Conservation (phyloP, 768 basidiomycete species). For the Termitomyces sp. region DNA sequence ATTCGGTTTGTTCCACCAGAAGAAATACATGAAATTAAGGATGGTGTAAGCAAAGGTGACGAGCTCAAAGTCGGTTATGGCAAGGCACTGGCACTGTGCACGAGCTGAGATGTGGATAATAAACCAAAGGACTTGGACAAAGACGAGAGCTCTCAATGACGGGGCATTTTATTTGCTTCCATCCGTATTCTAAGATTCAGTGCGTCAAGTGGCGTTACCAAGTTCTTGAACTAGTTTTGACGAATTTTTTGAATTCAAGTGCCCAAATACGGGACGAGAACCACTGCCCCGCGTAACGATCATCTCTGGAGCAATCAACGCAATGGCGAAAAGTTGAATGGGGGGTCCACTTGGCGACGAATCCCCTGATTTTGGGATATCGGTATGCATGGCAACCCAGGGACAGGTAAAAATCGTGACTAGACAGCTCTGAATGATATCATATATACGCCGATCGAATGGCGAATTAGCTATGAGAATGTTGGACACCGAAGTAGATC, state of each 20-base stretch:
- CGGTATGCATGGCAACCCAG: conserved; percentile 17
- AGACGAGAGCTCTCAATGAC: conserved; percentile 15
- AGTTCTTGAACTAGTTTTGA: no score
- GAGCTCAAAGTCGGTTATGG: conserved; percentile 26
- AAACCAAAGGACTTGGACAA: conserved; percentile 28
- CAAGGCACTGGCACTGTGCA: conserved; percentile 11
- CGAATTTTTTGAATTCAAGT: not conserved
- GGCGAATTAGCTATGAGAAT: not conserved
- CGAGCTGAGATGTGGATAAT: conserved; percentile 24
- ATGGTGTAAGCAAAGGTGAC: conserved; percentile 23
- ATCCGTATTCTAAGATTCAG: conserved; percentile 4
- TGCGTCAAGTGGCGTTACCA: no score
- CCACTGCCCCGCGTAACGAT: conserved; percentile 19
- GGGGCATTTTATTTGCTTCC: conserved; percentile 24
- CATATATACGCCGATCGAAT: conserved; percentile 4
- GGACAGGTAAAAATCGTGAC: no score
- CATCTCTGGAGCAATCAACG: conserved; percentile 20
- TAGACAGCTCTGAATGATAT: conserved; percentile 21
- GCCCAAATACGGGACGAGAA: conserved; percentile 15
- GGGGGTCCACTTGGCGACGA: no score
- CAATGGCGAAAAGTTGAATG: not conserved
- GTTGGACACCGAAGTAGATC: not conserved
- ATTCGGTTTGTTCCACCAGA: conserved; percentile 34
- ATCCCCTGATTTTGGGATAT: conserved; percentile 15
- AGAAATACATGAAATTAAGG: conserved; percentile 23